phyloP scores from a whole-genome alignment of 306 rosid species.

The Cucumis cinereus region DNA sequence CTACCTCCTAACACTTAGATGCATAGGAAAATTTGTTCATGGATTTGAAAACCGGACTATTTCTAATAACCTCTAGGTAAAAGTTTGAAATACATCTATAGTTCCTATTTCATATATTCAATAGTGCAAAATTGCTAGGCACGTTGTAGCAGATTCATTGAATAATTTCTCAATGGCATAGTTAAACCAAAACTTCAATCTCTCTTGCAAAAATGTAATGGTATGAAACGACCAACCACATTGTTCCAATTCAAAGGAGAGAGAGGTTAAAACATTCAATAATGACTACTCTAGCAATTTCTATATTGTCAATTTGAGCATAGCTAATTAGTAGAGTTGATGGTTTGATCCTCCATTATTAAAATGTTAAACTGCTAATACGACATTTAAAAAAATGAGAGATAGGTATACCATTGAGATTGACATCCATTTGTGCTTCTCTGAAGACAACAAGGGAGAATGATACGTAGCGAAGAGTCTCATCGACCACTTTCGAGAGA shows the following conservation, averaged over 20 bases:
- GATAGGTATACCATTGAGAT: constrained; percentile 17
- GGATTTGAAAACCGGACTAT: too few species aligned
- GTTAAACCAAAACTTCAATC: not conserved
- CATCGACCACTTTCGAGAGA: constrained; percentile 40
- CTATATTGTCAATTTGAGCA: too few species aligned
- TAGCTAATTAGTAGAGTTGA: too few species aligned
- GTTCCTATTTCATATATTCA: not conserved
- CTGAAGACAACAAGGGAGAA: constrained; percentile 27
- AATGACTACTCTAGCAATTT: too few species aligned
- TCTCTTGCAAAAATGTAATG: not conserved
- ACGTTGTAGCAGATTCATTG: too few species aligned
- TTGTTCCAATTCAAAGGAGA: not conserved
- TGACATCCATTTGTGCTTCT: constrained; percentile 26
- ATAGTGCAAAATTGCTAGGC: not conserved
- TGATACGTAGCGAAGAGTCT: constrained; percentile 20
- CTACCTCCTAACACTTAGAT: not conserved
- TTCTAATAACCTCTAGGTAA: not conserved
- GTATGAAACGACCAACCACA: not conserved
- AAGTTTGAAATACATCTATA: too few species aligned
- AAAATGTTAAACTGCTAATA: too few species aligned
- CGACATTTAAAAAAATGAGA: not conserved
- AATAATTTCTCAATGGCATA: not conserved
- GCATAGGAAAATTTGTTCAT: too few species aligned
- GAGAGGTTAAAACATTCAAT: not conserved
- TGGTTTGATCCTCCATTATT: too few species aligned